Percentiles rank a stretch among this genome's conserved stretches.
Conservation (phyloP, 176 grass and related monocot genomes). For the Dactylis glomerata region DNA sequence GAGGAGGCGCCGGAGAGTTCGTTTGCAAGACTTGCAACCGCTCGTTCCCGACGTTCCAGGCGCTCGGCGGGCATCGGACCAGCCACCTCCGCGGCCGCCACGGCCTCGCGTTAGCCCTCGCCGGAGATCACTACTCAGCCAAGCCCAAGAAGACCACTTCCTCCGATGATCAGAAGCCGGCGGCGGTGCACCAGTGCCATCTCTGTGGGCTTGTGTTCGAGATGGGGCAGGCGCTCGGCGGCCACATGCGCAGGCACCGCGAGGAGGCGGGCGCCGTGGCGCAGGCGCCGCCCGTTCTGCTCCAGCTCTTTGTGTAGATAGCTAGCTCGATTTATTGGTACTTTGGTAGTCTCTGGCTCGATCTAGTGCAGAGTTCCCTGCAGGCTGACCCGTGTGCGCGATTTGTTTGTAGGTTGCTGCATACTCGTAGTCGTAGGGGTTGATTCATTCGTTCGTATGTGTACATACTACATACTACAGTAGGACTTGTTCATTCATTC, state of each 20-base stretch:
- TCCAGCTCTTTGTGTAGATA: conserved; percentile 37
- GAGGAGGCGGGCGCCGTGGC: neutral
- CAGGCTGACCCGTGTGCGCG: too few species aligned
- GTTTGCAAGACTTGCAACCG: conserved; percentile 64
- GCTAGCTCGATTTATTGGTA: neutral
- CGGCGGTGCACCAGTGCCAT: conserved; percentile 35
- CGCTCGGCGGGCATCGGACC: conserved; percentile 57
- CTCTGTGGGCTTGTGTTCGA: conserved; percentile 54
- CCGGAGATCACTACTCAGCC: neutral
- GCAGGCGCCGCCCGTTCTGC: conserved; percentile 39
- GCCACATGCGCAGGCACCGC: conserved; percentile 64
- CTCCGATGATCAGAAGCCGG: neutral
- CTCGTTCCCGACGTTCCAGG: conserved; percentile 60
- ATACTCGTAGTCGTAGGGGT: neutral
- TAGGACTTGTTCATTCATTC: neutral
- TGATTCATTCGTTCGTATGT: neutral
- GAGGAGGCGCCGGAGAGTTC: conserved; percentile 19
- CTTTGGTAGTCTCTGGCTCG: neutral
- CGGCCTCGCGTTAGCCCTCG: conserved; percentile 30
- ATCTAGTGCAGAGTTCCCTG: neutral
- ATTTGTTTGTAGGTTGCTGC: neutral
- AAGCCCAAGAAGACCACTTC: conserved; percentile 15
- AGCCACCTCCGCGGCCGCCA: conserved; percentile 54
- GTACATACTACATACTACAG: neutral
- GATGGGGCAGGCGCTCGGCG: conserved; percentile 59